Conservation (phyloP, 352 stramenopile species). For the Peronospora belbahrii region DNA sequence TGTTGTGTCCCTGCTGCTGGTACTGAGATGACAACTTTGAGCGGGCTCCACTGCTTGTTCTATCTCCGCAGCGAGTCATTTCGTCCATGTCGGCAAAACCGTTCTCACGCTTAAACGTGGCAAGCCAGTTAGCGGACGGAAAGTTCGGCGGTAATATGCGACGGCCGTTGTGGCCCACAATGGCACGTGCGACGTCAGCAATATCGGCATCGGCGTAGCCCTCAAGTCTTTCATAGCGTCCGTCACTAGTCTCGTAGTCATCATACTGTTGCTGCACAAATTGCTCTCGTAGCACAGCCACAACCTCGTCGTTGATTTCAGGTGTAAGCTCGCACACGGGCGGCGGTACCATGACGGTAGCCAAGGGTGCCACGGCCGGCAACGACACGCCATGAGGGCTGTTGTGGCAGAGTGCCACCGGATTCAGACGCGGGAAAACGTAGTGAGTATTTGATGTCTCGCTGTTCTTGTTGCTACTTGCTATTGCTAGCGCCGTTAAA, state of each 20-base stretch:
- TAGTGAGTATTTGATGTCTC: constrained; percentile 7
- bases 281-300: constrained; percentile 44
- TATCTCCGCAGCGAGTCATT: constrained; percentile 3
- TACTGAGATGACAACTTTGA: constrained; percentile 10
- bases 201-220: constrained; percentile 45
- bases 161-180: constrained; percentile 36
- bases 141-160: constrained; percentile 39
- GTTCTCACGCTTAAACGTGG: constrained; percentile 49
- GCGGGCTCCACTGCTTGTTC: constrained; percentile 3
- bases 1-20: constrained; percentile 8
- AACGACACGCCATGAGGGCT: constrained; percentile 6
- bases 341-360: not conserved
- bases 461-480: not conserved
- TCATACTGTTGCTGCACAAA: constrained; percentile 38
- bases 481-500: not conserved
- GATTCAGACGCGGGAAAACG: constrained; percentile 25
- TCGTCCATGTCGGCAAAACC: constrained; percentile 27
- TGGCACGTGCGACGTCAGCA: constrained; percentile 47
- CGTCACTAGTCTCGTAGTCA: constrained; percentile 10
- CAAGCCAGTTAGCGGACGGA: constrained; percentile 39
- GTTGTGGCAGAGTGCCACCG: constrained; percentile 12
- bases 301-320: constrained; percentile 43
- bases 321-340: constrained; percentile 30
- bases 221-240: constrained; percentile 21
- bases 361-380: constrained; percentile 4